phyloP scores from a whole-genome alignment of 1,139 yeast genomes.

The Hansenula lynferdii region DNA sequence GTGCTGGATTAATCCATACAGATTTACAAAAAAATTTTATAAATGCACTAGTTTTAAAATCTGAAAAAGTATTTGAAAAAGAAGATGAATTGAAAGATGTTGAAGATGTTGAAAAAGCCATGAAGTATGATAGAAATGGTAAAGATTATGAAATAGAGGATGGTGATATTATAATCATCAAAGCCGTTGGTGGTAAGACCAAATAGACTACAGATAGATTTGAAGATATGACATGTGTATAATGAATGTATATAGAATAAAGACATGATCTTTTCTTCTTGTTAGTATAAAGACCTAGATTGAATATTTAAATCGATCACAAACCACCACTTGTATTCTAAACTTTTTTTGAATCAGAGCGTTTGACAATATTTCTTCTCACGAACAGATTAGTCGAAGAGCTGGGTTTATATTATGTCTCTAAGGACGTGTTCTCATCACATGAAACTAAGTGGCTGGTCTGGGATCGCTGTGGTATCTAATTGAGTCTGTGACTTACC shows the following conservation, averaged over 20 bases:
- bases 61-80: constrained; percentile 37
- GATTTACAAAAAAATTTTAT: constrained; percentile 83
- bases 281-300: constrained; percentile 2
- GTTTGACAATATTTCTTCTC: constrained; percentile 33
- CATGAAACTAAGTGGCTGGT: constrained; percentile 2
- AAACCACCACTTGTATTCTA: not conserved
- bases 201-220: constrained; percentile 21
- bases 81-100: constrained; percentile 9
- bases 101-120: constrained; percentile 13
- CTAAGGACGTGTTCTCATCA: constrained; percentile 35
- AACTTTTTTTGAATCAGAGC: constrained; percentile 28
- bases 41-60: constrained; percentile 65
- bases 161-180: constrained; percentile 69
- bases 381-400: constrained; percentile 40
- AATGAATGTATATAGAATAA: constrained; percentile 1
- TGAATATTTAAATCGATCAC: constrained; percentile 1
- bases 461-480: no score
- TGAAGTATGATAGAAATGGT: constrained; percentile 38
- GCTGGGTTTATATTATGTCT: constrained; percentile 43
- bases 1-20: constrained; percentile 91
- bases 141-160: constrained; percentile 71
- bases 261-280: not conserved
- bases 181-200: constrained; percentile 39
- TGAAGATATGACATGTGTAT: not conserved
- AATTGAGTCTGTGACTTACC: no score